Conservation (phyloP, 108 stramenopile genomes). For the Skeletonema menzelii region DNA sequence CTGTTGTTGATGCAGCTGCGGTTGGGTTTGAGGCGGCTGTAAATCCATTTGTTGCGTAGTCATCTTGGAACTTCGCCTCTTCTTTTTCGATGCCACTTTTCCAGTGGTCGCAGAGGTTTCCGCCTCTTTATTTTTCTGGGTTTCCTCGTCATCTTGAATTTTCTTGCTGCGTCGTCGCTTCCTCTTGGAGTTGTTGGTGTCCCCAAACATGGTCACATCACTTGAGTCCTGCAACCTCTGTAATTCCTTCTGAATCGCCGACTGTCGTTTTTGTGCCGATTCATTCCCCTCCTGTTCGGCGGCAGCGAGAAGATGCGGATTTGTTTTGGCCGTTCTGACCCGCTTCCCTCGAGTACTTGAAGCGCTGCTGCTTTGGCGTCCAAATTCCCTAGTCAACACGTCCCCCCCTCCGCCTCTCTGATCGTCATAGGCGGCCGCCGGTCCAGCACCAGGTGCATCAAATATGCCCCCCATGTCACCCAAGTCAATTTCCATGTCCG, state of each 20-base stretch:
- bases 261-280: background rate
- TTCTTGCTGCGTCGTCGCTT: background rate
- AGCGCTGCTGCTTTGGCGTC: background rate
- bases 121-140: no score
- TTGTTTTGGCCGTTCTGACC: conserved; percentile 1
- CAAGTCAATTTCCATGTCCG: conserved; percentile 37
- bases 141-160: background rate
- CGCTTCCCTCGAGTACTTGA: background rate
- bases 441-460: conserved; percentile 12
- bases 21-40: background rate
- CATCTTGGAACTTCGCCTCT: background rate
- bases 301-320: conserved; percentile 5
- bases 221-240: background rate
- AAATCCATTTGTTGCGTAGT: background rate
- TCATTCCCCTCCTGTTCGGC: background rate
- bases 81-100: background rate
- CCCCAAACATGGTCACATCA: background rate
- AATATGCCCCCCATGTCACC: conserved; percentile 27
- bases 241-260: background rate
- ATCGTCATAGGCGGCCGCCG: background rate
- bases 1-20: background rate
- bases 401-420: background rate
- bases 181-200: background rate
- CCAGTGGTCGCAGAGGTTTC: no score
- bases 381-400: background rate